Base-by-base conservation (phyloP, 129 eudicot species). In the Arctium lappa region DNA sequence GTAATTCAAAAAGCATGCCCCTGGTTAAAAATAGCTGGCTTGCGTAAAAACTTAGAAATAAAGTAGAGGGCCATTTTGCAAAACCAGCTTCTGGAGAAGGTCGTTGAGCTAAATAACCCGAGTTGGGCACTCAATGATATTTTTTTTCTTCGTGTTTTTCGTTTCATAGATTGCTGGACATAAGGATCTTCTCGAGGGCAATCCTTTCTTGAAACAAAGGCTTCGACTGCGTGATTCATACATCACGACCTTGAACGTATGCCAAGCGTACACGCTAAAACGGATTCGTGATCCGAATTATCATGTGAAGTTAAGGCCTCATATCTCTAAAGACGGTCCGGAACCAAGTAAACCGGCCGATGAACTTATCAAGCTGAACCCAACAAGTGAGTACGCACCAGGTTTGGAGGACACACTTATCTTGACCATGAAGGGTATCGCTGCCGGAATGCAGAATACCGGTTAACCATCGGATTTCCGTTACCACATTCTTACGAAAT, bases 381-480 rank as follows among this genome's bases (percentile, higher is more conserved):
- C 99, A 2, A 83, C 94, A 11, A 95, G 98, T 36, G 99, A 95
- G 78, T 95, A 95, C 44, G 97, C 99, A 31, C 99, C 99, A 2
- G 98, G 99, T 16, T 85, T 95, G 86, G 99, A 95, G 88, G 99
- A 95, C 87, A 95, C 98, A 1, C 97, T 95, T 85, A 95, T 95
- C 79, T 80, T 92, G 90, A 91, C 98, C 88, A 95, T 95, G 99
- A 95, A 95, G 92, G 99, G 98, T 63, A 90, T 95, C 89, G 99
- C 99, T 73, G 99, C 99, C 13, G 99, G 99, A 50, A 83, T 95
- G 94, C 99, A 95, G 87, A 95, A 95, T 81, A 95, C 99, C 0
- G 98, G 98, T 81, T 95, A 85, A 91, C 79, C 12, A 40, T 30
- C 15, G 48, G 69, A 48, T 12, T 3, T 6, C 3, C 69, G 30